Percentiles rank a stretch among this genome's conserved stretches.
Conservation (phyloP, 768 basidiomycete genomes). For the Tubosaeta brunneosetosa region DNA sequence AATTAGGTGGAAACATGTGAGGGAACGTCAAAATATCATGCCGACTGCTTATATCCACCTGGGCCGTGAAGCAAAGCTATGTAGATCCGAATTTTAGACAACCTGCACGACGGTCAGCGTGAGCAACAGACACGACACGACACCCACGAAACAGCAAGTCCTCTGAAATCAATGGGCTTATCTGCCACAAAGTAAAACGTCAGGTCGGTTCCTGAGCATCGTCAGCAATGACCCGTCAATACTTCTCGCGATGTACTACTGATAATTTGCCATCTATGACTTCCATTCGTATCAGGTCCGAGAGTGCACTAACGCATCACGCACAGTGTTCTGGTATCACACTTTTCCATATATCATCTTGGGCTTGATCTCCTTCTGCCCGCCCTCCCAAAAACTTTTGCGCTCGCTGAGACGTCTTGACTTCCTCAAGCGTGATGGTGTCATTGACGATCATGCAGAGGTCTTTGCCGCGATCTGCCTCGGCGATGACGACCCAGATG, state of each 20-base stretch:
- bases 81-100: conserved; percentile 92
- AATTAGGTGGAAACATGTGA: conserved; percentile 27
- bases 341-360: conserved; percentile 97
- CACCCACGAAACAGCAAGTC: conserved; percentile 83
- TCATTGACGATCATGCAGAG: conserved; percentile 90
- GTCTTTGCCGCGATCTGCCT: conserved; percentile 93
- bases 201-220: too few relatives aligned
- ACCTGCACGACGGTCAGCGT: conserved; percentile 34
- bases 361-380: conserved; percentile 89
- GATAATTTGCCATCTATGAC: too few relatives aligned
- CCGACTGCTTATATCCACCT: conserved; percentile 39
- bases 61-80: conserved; percentile 77
- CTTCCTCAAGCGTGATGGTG: conserved; percentile 83
- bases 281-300: conserved; percentile 54
- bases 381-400: conserved; percentile 48
- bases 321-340: conserved; percentile 74
- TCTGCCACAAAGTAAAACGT: conserved; percentile 98
- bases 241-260: too few relatives aligned
- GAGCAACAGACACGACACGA: background rate
- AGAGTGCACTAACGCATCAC: conserved; percentile 17
- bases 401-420: conserved; percentile 84
- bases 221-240: conserved; percentile 94
- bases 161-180: conserved; percentile 92
- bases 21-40: conserved; percentile 22
- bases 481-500: conserved; percentile 90